Base-by-base conservation (phyloP, 2,329 filamentous ascomycete genomes). In the Uncinocarpus reesii region DNA sequence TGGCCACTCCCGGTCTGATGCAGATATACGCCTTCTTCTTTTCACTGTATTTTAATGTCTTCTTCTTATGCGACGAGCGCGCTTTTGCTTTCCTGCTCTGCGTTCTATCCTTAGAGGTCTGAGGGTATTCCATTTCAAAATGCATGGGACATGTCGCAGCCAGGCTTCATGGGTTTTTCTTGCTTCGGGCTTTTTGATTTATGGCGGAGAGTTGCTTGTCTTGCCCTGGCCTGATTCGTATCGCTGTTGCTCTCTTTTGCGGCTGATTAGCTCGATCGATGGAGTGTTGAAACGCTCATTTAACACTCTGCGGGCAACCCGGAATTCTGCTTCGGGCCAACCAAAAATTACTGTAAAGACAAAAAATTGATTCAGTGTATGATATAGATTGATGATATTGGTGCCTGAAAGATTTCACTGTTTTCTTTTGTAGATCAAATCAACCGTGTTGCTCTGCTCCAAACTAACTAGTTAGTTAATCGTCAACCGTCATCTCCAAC, bases 331-430 rank as follows among this genome's bases (percentile, higher is more conserved):
- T n/a, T n/a, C n/a, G n/a, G n/a, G n/a, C n/a, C n/a, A n/a, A n/a
- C n/a, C n/a, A n/a, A n/a, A n/a, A n/a, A n/a, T n/a, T n/a, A n/a
- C n/a, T n/a, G n/a, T n/a, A n/a, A n/a, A n/a, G n/a, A n/a, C n/a
- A n/a, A n/a, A n/a, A n/a, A n/a, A n/a, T n/a, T n/a, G n/a, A n/a
- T n/a, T n/a, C n/a, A n/a, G n/a, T n/a, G n/a, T n/a, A n/a, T n/a
- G n/a, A n/a, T n/a, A 38, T 44, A 49, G 42, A 42, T 40, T 40
- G 45, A 49, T 42, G 42, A 45, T 45, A 43, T 31, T 36, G n/a
- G 10, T 44, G 4, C 5, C 31, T 34, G 7, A n/a, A 28, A 13
- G 3, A 15, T 28, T 26, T 21, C n/a, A n/a, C n/a, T n/a, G n/a
- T n/a, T n/a, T n/a, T n/a, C n/a, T n/a, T n/a, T n/a, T n/a, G n/a